Base-by-base conservation (phyloP, 495 filamentous ascomycete species). In the Lasiosphaeria hispida region DNA sequence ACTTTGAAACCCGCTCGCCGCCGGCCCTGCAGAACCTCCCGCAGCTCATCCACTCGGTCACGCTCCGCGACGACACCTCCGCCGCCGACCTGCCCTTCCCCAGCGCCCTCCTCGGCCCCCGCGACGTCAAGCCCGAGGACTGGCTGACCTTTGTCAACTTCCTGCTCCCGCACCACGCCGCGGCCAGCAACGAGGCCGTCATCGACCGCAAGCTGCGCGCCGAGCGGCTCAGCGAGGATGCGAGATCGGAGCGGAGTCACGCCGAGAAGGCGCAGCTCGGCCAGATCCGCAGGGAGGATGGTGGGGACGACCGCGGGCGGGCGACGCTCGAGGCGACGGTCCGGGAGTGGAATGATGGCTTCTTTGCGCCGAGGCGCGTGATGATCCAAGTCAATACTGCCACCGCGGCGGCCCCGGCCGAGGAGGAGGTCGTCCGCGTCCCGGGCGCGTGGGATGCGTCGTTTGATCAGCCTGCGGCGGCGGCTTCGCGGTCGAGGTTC, bases 71-170 rank as follows among this genome's bases (percentile, higher is more conserved):
- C 10, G 50, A 59, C 34, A 64, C 63, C 42, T 50, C 58, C 8
- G 69, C 69, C 5, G 58, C 65, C 15, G 59, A 63, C 19, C 65
- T 78, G 33, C 75, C 74, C 1, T 76, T 69, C 39, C 69, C 69
- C 10, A 15, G 35, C n/a, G 59, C 57, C 13, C 4, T 7, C 39
- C 65, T 68, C 34, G 56, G 48, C 0, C 59, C 58, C 7, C 69
- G 72, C 23, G 77, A 77, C 52, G 68, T 77, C 9, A 67, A 63
- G 13, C 53, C 65, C 11, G 64, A 76, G 56, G 77, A 82, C 52
- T 82, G 80, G 80, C 65, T 67, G 51, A 80, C 80, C 0, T 81
- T 82, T 55, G 53, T 76, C 14, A 80, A 81, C 55, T 75, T 72
- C 53, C 60, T 73, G 51, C 41, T 73, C 15, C 76, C 70, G 8